These are phyloP conservation scores for Suillus alpinus DNA, from an alignment of 768 basidiomycete species.

Conservation along the genomic window DNA sequence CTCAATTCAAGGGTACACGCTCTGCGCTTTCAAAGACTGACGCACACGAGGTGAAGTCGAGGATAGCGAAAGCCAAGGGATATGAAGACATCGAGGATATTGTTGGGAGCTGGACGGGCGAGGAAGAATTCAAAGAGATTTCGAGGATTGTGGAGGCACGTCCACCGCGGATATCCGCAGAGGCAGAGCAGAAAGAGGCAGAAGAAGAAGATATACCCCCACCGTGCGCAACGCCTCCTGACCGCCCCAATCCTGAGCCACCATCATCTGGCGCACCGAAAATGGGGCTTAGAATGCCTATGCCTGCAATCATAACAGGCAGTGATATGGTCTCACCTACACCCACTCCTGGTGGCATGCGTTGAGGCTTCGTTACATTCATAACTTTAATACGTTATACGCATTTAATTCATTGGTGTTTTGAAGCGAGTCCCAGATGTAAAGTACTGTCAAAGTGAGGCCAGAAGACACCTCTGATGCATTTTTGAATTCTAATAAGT, in stretches of 20 bases:
- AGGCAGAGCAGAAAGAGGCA: background rate
- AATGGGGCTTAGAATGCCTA: slow-evolving; percentile 32
- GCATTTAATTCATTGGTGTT: background rate
- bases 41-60: slow-evolving; percentile 51
- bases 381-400: background rate
- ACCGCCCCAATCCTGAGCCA: slow-evolving; percentile 57
- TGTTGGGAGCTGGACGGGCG: slow-evolving; percentile 56
- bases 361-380: background rate
- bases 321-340: slow-evolving; percentile 48
- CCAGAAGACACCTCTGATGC: background rate
- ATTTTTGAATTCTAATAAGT: background rate
- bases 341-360: slow-evolving; percentile 27
- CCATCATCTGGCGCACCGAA: slow-evolving; percentile 50
- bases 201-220: slow-evolving; percentile 34
- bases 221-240: slow-evolving; percentile 42
- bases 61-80: slow-evolving; percentile 57
- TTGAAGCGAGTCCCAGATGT: background rate
- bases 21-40: slow-evolving; percentile 56
- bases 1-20: slow-evolving; percentile 74
- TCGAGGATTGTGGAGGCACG: slow-evolving; percentile 41
- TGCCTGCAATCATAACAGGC: slow-evolving; percentile 40
- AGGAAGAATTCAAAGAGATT: slow-evolving; percentile 58
- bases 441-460: background rate
- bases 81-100: slow-evolving; percentile 53
- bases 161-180: slow-evolving; percentile 12